Percentiles rank a stretch among this genome's conserved stretches.
Conservation (phyloP, 2,329 filamentous ascomycete species). For the Fusarium sp. region DNA sequence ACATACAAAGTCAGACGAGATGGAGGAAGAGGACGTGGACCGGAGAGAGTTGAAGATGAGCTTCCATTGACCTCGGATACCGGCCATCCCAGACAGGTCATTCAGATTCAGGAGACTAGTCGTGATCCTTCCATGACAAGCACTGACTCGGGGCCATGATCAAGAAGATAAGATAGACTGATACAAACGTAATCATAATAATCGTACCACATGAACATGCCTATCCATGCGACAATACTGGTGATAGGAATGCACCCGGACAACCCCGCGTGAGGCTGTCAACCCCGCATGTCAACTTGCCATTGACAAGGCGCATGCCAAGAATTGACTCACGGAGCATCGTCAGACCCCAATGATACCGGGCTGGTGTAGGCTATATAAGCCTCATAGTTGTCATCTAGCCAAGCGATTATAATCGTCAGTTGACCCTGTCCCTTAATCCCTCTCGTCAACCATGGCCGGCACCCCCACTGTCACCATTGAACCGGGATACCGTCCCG, state of each 20-base stretch:
- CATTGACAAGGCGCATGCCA: not conserved
- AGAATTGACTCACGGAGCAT: not conserved
- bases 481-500: conserved; percentile 25
- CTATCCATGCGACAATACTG: not conserved
- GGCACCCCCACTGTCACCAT: not conserved
- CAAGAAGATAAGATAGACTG: not conserved
- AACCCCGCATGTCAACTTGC: not conserved
- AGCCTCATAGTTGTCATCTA: not conserved
- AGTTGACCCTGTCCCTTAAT: not conserved
- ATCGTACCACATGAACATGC: not conserved
- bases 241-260: not conserved
- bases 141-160: not conserved
- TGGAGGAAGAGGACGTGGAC: not conserved
- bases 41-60: conserved; percentile 25
- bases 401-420: accelerated
- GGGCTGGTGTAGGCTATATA: not conserved
- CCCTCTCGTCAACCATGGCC: not conserved
- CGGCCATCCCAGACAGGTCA: conserved; percentile 32
- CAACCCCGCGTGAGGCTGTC: not conserved
- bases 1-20: conserved; percentile 11
- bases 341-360: not conserved
- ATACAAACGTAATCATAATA: not conserved
- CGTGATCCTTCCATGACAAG: conserved; percentile 21
- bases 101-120: conserved; percentile 14
- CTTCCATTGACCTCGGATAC: conserved; percentile 36